Evolutionary conservation across 2,329 filamentous ascomycete genomes (phyloP).

Genomic region (Fusarium staphyleae): DNA sequence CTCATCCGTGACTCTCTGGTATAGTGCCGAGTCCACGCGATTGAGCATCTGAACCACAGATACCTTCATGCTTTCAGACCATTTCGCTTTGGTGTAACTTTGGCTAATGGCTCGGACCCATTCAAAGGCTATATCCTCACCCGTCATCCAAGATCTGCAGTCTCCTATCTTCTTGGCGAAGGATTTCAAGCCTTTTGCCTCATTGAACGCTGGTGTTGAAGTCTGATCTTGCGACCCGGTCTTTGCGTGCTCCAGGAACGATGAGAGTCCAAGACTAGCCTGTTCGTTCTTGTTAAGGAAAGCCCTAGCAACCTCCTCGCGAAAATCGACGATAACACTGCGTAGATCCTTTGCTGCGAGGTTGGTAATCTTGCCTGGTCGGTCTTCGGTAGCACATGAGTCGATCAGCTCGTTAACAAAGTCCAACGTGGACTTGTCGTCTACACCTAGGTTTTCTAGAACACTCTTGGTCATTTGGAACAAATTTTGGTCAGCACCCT

Average conservation of each 20-base stretch:
- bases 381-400: slow-evolving; percentile 58
- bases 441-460: slow-evolving; percentile 61
- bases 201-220: slow-evolving; percentile 58
- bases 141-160: slow-evolving; percentile 55
- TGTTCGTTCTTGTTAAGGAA: slow-evolving; percentile 62
- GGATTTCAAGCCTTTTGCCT: slow-evolving; percentile 57
- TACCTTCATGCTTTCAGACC: slow-evolving; percentile 65
- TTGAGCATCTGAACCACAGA: slow-evolving; percentile 64
- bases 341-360: slow-evolving; percentile 59
- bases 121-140: slow-evolving; percentile 65
- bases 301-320: slow-evolving; percentile 60
- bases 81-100: slow-evolving; percentile 62
- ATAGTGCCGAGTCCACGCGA: slow-evolving; percentile 60
- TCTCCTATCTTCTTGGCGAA: slow-evolving; percentile 60
- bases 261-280: slow-evolving; percentile 61
- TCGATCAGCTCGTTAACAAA: slow-evolving; percentile 60
- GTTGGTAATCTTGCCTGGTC: slow-evolving; percentile 56
- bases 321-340: slow-evolving; percentile 57
- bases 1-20: slow-evolving; percentile 54
- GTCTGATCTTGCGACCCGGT: slow-evolving; percentile 58
- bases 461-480: slow-evolving; percentile 64
- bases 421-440: slow-evolving; percentile 55
- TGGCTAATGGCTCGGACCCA: slow-evolving; percentile 61
- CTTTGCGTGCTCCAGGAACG: slow-evolving; percentile 70
- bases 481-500: slow-evolving; percentile 63